These are phyloP conservation scores for Melampsora occidentalis DNA, from an alignment of 1,284 basidiomycete genomes.

Conservation along the genomic window DNA sequence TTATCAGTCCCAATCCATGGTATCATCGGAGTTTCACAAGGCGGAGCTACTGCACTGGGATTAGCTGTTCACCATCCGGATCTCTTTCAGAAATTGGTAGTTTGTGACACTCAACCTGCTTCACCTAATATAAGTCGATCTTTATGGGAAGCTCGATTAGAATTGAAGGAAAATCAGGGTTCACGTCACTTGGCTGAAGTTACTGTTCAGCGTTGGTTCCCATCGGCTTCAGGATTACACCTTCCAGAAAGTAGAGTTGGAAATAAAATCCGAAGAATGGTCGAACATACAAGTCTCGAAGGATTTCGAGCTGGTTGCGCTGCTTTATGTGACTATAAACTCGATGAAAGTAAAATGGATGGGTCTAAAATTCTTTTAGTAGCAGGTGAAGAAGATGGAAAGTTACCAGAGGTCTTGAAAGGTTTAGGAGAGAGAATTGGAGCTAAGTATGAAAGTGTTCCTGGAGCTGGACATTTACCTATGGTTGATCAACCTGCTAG, in stretches of 20 bases:
- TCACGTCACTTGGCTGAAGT: constrained; percentile 54
- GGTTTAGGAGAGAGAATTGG: constrained; percentile 51
- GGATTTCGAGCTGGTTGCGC: constrained; percentile 55
- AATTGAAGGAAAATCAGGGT: constrained; percentile 49
- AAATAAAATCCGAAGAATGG: constrained; percentile 50
- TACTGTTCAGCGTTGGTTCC: constrained; percentile 56
- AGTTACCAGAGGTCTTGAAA: constrained; percentile 54
- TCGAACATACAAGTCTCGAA: constrained; percentile 53
- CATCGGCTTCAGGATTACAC: constrained; percentile 49
- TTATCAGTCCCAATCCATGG: constrained; percentile 52
- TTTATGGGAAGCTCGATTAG: constrained; percentile 57
- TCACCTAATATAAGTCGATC: constrained; percentile 54
- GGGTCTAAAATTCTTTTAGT: constrained; percentile 53
- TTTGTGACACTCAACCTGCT: constrained; percentile 56
- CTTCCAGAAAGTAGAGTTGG: constrained; percentile 48
- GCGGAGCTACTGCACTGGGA: constrained; percentile 56
- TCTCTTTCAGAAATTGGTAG: constrained; percentile 52
- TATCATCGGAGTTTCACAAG: constrained; percentile 57
- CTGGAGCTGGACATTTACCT: constrained; percentile 55
- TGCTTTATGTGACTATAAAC: constrained; percentile 56
- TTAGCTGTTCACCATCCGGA: constrained; percentile 54
- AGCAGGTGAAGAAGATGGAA: constrained; percentile 56
- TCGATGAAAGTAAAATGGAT: constrained; percentile 52
- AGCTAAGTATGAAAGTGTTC: constrained; percentile 51
- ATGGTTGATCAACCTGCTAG: constrained; percentile 55